Base-by-base conservation (phyloP, 441 rosid species). In the Corymbia calophylla region DNA sequence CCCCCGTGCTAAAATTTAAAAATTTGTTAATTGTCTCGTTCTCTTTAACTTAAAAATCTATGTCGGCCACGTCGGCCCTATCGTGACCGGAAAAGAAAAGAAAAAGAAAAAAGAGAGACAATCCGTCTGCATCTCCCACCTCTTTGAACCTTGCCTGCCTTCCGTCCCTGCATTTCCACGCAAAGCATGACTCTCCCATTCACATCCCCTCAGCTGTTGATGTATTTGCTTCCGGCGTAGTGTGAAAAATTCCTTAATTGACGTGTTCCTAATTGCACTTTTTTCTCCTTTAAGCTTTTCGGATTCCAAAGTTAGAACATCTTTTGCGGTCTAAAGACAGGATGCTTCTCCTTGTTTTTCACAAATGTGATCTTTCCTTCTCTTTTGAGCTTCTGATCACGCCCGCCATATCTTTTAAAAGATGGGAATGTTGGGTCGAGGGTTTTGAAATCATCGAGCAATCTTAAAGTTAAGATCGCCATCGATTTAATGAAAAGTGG, bases 241-340 rank as follows among this genome's bases (percentile, higher is more conserved):
- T 77, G 84, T 23, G 84, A 44, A 44, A 68, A 77, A 77, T 53
- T 81, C 53, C 35, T 88, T 77, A 60, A 77, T 77, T 88, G 89
- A 77, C 29, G 86, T 73, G 58, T 31, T 54, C 44, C 53, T 87
- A 62, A 87, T 88, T 54, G 86, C 68, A 55, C 48, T 60, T 88
- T 80, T 77, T 55, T 32, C 60, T 49, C 51, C 84, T 77, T 77
- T 44, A 89, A 91, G 93, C 92, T 92, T 94, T 93, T 88, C 23
- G 91, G 91, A 92, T 93, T 92, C 91, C 88, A 89, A 93, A 92
- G 93, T 88, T 60, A 87, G 77, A 81, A 86, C 87, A 87, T 92
- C 93, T 77, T 90, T 93, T 92, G 88, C 91, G 88, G 88, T 92
- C 89, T 90, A 91, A 93, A 92, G 93, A 89, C 91, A 49, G 86